Evolutionary conservation across 1,139 yeast species (phyloP), one percentile per base, ranked within the genome.

Genomic region (Suhomyces bolitotheri): DNA sequence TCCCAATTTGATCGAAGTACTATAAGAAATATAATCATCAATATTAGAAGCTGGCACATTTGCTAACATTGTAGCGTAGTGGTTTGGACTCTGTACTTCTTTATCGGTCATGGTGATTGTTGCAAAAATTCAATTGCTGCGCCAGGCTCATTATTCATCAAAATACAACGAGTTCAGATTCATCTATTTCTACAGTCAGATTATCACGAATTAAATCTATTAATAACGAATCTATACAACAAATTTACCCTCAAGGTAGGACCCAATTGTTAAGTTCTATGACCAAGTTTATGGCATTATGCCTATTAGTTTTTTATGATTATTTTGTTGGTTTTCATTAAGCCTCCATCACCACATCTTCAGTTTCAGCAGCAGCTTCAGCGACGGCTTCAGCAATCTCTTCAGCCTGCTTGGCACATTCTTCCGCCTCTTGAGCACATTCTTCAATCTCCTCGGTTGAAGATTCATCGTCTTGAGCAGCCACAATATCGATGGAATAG

Each of bases 401-500:
- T n/a, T n/a, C n/a, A n/a, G n/a, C n/a, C n/a, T n/a, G 7, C 9
- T 19, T 19, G 7, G 8, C 8, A 19, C 7, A 19, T 11, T 22
- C 24, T 22, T 8, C n/a, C 24, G 12, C 29, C 21, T 31, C 30
- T 22, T 31, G 14, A n/a, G 22, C 22, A 12, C 34, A 21, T 32
- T 41, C 45, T 25, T 42, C 46, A n/a, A 42, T 38, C 28, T 40
- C 45, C 13, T 38, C 41, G 16, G 41, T 38, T 25, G 34, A 29
- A 9, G 21, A 22, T 30, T 49, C 58, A 13, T 41, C 41, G 15
- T 33, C 32, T 15, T 47, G 50, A n/a, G 36, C 20, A 8, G 28
- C 20, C 16, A 50, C 59, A 36, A 66, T 53, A 25, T 52, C 40
- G 36, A 66, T 58, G 23, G 58, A 40, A 28, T 60, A 46, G 26